Evolutionary conservation across 768 basidiomycete species (phyloP).

Genomic region (Stropharia rugosoannulata): DNA sequence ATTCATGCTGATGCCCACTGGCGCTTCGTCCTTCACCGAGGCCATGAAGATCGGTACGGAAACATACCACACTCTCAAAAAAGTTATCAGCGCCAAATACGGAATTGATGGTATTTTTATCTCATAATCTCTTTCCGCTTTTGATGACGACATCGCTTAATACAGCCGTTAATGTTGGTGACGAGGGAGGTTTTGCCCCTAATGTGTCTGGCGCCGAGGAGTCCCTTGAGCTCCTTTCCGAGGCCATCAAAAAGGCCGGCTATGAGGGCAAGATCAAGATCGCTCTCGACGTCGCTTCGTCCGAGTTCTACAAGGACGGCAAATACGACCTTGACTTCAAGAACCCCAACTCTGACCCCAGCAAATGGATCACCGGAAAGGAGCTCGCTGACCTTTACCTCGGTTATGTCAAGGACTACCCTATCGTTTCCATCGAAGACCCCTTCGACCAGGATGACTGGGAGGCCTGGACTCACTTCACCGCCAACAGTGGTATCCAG

Average conservation of each 20-base stretch:
- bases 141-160: conserved; percentile 14
- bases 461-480: conserved; percentile 97
- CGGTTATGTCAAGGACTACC: conserved; percentile 86
- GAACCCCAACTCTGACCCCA: conserved; percentile 98
- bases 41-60: conserved; percentile 99
- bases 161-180: conserved; percentile 96
- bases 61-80: conserved; percentile 97
- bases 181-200: conserved; percentile 99
- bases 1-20: conserved; percentile 98
- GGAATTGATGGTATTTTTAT: conserved; percentile 84
- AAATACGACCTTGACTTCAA: conserved; percentile 99
- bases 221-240: conserved; percentile 90
- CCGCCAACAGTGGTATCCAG: conserved; percentile 74
- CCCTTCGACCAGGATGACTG: conserved; percentile 99
- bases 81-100: conserved; percentile 98
- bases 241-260: conserved; percentile 97
- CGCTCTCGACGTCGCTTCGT: conserved; percentile 96
- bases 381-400: conserved; percentile 95
- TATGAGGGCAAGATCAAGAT: conserved; percentile 99
- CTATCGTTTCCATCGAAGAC: conserved; percentile 94
- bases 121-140: conserved; percentile 9
- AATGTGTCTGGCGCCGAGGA: conserved; percentile 98
- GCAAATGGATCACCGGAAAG: conserved; percentile 91
- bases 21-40: conserved; percentile 89
- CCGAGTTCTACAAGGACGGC: conserved; percentile 99